These are phyloP conservation scores for Phialocephala subalpina DNA, from an alignment of 2,329 filamentous ascomycete genomes.

Conservation along the genomic window DNA sequence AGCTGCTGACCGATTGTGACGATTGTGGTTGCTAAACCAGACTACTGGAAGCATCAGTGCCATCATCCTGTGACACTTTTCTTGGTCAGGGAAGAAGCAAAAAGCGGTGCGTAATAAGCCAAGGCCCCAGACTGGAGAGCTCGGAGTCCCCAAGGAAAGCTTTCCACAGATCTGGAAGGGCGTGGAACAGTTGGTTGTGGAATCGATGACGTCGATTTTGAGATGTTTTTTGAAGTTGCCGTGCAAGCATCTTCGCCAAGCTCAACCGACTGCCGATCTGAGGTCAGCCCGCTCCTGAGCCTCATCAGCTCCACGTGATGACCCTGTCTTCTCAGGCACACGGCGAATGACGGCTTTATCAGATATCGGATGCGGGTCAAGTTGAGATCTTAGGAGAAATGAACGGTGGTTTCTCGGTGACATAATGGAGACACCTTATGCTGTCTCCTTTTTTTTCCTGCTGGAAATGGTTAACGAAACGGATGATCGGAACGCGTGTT, in stretches of 20 bases:
- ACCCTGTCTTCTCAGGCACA: neutral
- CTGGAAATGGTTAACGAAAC: neutral
- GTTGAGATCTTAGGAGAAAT: neutral
- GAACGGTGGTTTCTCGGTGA: conserved; percentile 24
- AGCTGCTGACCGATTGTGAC: conserved; percentile 5
- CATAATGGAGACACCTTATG: conserved; percentile 13
- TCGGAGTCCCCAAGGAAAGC: conserved; percentile 24
- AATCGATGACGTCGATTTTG: conserved; percentile 24
- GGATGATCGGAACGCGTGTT: conserved; percentile 4
- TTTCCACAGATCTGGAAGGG: neutral
- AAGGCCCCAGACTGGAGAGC: conserved; percentile 24
- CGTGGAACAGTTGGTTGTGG: conserved; percentile 7
- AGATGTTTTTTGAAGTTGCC: neutral
- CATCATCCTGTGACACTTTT: conserved; percentile 9
- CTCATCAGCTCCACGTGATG: conserved; percentile 6
- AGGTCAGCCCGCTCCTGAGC: conserved; percentile 16
- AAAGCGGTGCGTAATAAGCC: conserved; percentile 5
- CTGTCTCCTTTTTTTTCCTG: neutral
- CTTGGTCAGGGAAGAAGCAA: conserved; percentile 2
- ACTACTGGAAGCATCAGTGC: conserved; percentile 6
- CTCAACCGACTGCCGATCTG: conserved; percentile 6
- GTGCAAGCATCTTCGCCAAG: neutral
- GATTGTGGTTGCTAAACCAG: conserved; percentile 3
- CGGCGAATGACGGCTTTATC: conserved; percentile 9
- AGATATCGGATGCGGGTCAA: neutral